Conservation (phyloP, 2,329 filamentous ascomycete genomes). For the Exophiala xenobiotica region DNA sequence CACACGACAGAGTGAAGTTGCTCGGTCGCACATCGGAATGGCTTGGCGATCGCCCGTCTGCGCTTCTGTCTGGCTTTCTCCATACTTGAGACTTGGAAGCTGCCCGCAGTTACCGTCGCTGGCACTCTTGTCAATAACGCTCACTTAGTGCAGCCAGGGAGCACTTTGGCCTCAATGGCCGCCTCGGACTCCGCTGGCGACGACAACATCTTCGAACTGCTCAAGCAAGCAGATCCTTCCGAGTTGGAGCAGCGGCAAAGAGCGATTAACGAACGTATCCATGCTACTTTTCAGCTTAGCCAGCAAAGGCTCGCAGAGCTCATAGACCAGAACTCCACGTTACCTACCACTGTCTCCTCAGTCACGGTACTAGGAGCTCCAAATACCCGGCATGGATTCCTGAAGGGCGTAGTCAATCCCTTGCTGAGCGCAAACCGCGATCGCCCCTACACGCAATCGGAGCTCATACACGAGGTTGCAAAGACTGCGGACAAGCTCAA, state of each 20-base stretch:
- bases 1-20: constrained; percentile 1
- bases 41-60: too few species aligned
- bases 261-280: constrained; percentile 59
- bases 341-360: constrained; percentile 84
- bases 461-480: constrained; percentile 72
- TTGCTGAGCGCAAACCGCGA: constrained; percentile 68
- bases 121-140: not conserved
- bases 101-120: too few species aligned
- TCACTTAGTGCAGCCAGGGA: not conserved
- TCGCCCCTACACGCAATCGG: constrained; percentile 71
- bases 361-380: constrained; percentile 79
- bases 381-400: constrained; percentile 79
- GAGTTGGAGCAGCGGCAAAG: constrained; percentile 60
- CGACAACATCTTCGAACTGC: constrained; percentile 26
- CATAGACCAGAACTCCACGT: constrained; percentile 76
- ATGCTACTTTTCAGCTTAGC: constrained; percentile 60
- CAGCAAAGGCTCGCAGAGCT: constrained; percentile 65
- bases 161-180: constrained; percentile 16
- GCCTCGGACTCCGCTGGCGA: constrained; percentile 11
- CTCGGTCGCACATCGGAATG: too few species aligned
- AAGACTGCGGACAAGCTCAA: constrained; percentile 71
- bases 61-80: too few species aligned
- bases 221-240: constrained; percentile 50
- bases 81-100: too few species aligned
- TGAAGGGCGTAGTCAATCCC: constrained; percentile 77